Conservation (phyloP, 257 asterid genomes). For the Hygrophila difformis region DNA sequence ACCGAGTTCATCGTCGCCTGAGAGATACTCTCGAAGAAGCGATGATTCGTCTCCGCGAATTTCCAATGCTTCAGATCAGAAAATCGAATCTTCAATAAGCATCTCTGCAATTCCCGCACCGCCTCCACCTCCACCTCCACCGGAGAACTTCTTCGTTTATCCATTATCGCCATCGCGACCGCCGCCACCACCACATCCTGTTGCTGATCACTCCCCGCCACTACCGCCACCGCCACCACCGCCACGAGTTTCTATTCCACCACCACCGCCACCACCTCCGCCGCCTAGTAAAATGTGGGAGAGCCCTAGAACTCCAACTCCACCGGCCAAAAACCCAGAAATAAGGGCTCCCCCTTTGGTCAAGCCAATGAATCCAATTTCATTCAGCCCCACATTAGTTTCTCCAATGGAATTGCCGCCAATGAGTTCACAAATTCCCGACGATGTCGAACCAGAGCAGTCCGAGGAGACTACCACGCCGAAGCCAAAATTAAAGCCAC, state of each 20-base stretch:
- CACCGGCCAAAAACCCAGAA: constrained; percentile 24
- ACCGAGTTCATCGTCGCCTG: constrained; percentile 39
- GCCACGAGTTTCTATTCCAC: constrained; percentile 8
- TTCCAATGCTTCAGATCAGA: constrained; percentile 22
- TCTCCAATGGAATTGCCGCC: constrained; percentile 58
- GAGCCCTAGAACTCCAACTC: constrained; percentile 58
- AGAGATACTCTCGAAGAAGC: constrained; percentile 27
- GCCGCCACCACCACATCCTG: constrained; percentile 10
- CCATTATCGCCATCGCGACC: constrained; percentile 1
- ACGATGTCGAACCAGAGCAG: constrained; percentile 22
- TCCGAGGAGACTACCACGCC: constrained; percentile 39
- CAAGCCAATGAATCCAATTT: constrained; percentile 40
- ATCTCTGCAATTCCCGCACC: constrained; percentile 14
- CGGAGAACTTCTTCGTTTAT: too few species aligned
- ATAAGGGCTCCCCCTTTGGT: constrained; percentile 36
- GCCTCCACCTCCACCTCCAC: constrained; percentile 10
- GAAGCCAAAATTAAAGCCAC: constrained; percentile 80
- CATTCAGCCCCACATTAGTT: constrained; percentile 25
- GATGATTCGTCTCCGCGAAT: constrained; percentile 33
- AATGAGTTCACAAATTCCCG: constrained; percentile 17
- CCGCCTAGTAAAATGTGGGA: constrained; percentile 40
- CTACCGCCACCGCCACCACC: constrained; percentile 18
- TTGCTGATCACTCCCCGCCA: not conserved
- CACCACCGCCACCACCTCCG: constrained; percentile 43
- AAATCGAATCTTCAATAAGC: constrained; percentile 14